Evolutionary conservation across 768 basidiomycete species (phyloP).

Genomic region (Amanita brunnescens): DNA sequence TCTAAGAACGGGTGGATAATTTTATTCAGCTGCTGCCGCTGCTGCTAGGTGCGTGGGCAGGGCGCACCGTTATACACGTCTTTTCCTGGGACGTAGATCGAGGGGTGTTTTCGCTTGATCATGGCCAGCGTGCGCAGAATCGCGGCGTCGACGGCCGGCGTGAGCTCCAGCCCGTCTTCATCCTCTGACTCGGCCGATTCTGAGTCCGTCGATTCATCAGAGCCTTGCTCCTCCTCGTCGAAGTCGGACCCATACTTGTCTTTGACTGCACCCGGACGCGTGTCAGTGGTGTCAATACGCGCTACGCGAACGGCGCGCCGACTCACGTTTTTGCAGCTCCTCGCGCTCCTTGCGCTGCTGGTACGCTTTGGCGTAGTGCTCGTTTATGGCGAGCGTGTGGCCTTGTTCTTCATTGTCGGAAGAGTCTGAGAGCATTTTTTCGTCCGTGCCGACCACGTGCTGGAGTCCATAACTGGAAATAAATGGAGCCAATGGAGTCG

Average conservation of each 20-base stretch:
- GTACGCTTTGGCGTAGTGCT: slow-evolving; percentile 63
- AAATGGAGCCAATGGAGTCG: no score
- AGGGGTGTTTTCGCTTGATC: slow-evolving; percentile 76
- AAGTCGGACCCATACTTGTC: slow-evolving; percentile 80
- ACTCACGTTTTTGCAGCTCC: slow-evolving; percentile 70
- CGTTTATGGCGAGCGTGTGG: slow-evolving; percentile 24
- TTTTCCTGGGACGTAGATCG: slow-evolving; percentile 66
- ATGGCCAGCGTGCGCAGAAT: slow-evolving; percentile 84
- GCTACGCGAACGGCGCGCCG: neutral
- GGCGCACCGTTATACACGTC: slow-evolving; percentile 75
- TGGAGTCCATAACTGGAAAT: neutral
- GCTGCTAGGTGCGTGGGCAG: no score
- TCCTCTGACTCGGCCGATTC: slow-evolving; percentile 83
- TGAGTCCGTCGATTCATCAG: slow-evolving; percentile 47
- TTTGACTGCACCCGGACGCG: slow-evolving; percentile 46
- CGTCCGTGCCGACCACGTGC: slow-evolving; percentile 1
- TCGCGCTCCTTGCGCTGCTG: slow-evolving; percentile 79
- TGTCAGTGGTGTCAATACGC: slow-evolving; percentile 1
- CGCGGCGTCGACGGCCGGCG: slow-evolving; percentile 87
- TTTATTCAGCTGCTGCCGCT: no score
- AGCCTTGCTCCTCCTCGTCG: slow-evolving; percentile 42
- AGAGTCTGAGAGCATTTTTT: slow-evolving; percentile 17
- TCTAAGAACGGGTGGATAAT: slow-evolving; percentile 29
- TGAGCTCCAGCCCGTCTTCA: slow-evolving; percentile 91
- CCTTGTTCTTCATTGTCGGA: slow-evolving; percentile 13